Base-by-base conservation (phyloP, 768 basidiomycete species). In the Hebeloma cylindrosporum region DNA sequence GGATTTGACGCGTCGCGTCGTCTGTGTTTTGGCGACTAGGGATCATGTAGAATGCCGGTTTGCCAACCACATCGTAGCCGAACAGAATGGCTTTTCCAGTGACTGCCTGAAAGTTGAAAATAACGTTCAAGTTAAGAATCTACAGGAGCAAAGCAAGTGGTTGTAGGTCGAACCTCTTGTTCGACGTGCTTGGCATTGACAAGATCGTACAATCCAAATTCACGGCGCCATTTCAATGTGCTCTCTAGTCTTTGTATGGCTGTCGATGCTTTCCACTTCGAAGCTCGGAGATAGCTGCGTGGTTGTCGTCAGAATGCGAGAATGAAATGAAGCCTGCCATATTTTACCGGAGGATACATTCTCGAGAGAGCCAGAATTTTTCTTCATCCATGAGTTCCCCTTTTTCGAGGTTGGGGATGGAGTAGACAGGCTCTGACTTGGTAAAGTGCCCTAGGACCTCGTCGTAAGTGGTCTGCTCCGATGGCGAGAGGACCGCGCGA, bases 31-130 rank as follows among this genome's bases (percentile, higher is more conserved):
- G 91, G 16, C 79, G 80, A 58, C 74, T 75, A 5, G 75, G 75
- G 26, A 77, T 68, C 71, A 91, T 74, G 63, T 92, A 91, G 28
- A 83, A 64, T 0, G 70, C 82, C 3, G 89, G 88, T 44, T 86
- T 71, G 9, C 83, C 75, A 16, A 64, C 64, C 5, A 65, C 63
- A 61, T 93, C 90, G 59, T 78, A 91, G 4, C 92, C 93, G 53
- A 85, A 88, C 13, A 83, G 50, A 37, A 93, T 69, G 60, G 82
- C 75, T 66, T 95, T 94, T 23, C 93, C 93, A 3, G 91, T 94
- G 36, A 85, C 65, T 1, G 80, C 83, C 85, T 87, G 38, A 37
- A 37, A 29, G 11, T 11, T 18, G n/a, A 11, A 23, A 30, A 33
- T 20, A 16, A 10, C 7, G 28, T 36, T 32, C 41, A 7, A 31